Evolutionary conservation across 2,329 filamentous ascomycete genomes (phyloP).

Genomic region (Gnomoniopsis smithogilvyi): DNA sequence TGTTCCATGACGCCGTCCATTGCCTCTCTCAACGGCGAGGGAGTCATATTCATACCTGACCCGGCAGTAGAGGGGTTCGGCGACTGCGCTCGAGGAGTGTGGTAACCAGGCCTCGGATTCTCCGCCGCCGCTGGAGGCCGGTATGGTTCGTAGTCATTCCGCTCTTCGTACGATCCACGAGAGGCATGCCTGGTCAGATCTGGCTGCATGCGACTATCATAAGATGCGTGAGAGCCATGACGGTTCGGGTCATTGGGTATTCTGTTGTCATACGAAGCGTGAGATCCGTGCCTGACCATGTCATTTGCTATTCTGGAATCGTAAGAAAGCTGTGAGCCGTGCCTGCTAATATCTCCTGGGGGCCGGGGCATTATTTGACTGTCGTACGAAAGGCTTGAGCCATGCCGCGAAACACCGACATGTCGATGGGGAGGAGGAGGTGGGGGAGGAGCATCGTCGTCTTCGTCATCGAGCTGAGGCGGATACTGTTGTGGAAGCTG

Average conservation of each 20-base stretch:
- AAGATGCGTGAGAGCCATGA: constrained; percentile 19
- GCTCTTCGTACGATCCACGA: constrained; percentile 32
- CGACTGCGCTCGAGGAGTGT: constrained; percentile 57
- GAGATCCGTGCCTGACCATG: constrained; percentile 27
- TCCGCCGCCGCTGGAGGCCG: constrained; percentile 32
- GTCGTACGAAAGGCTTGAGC: constrained; percentile 20
- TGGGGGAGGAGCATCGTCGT: constrained; percentile 68
- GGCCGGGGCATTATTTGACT: constrained; percentile 14
- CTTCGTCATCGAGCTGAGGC: constrained; percentile 34
- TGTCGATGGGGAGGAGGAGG: constrained; percentile 82
- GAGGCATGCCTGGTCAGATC: constrained; percentile 33
- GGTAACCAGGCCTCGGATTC: constrained; percentile 38
- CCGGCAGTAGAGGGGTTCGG: constrained; percentile 67
- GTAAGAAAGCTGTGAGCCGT: constrained; percentile 16
- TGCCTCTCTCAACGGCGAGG: constrained; percentile 86
- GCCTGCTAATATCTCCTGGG: constrained; percentile 13
- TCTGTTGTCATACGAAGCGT: constrained; percentile 28
- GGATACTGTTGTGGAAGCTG: constrained; percentile 21
- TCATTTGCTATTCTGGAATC: constrained; percentile 14
- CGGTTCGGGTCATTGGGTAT: constrained; percentile 8
- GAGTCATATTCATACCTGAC: constrained; percentile 62
- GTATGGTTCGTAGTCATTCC: constrained; percentile 19
- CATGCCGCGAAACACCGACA: constrained; percentile 28
- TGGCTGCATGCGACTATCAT: constrained; percentile 15
- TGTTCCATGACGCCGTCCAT: constrained; percentile 99